Base-by-base conservation (phyloP, 352 stramenopile genomes). In the Pythium brachiatum region DNA sequence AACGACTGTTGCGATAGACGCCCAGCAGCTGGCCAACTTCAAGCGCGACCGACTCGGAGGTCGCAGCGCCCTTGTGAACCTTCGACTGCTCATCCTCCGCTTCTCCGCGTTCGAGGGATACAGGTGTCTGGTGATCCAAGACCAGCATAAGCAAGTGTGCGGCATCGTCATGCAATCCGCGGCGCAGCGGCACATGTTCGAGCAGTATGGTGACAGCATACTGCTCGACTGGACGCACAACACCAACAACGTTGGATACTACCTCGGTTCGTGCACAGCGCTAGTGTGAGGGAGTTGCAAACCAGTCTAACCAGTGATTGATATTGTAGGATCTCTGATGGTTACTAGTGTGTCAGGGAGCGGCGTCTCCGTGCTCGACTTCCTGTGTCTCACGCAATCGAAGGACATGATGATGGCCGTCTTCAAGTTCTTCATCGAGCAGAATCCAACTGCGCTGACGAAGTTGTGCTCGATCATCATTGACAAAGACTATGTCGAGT, bases 221-320 rank as follows among this genome's bases (percentile, higher is more conserved):
- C 18, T 54, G 11, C 47, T 54, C 47, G 47, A 54, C 25, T 54
- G 47, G 47, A 54, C 27, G 7, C 47, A 54, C 27, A 54, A 54
- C n/a, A 54, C 47, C 9, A 54, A 54, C n/a, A 54, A 54, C 6
- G 47, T 38, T 4, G 47, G 47, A 8, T 54, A 38, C 20, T 38
- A 54, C 25, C 47, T 38, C 4, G 23, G 47, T 54, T 11, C 23
- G 47, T 38, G n/a, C 31, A 34, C 31, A 34, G 9, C 31, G 9
- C 5, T 11, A 9, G 31, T 34, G 31, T n/a, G n/a, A n/a, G n/a
- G n/a, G n/a, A n/a, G n/a, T n/a, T n/a, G n/a, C n/a, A n/a, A n/a
- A n/a, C n/a, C n/a, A n/a, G n/a, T n/a, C n/a, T n/a, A n/a, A n/a
- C n/a, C n/a, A n/a, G n/a, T n/a, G n/a, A 20, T 4, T 53, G 7